phyloP scores from a whole-genome alignment of 352 stramenopile species.

The Pythium volutum region DNA sequence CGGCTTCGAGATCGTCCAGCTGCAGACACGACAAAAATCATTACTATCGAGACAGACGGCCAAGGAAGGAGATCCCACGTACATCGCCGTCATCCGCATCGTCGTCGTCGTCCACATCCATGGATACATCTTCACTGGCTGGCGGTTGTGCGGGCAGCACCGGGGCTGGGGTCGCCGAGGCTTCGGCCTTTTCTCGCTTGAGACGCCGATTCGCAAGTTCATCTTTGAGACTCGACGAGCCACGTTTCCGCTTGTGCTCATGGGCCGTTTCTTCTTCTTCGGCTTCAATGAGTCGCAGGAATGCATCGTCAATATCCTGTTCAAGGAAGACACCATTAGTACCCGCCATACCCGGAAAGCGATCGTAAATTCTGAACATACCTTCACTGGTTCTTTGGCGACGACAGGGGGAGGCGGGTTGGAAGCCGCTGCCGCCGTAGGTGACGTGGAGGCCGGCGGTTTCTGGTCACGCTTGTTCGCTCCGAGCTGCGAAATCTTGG shows the following conservation, averaged over 20 bases:
- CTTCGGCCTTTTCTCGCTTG: slow-evolving; percentile 28
- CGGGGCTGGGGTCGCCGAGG: slow-evolving; percentile 5
- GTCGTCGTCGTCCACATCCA: background rate
- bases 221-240: slow-evolving; percentile 39
- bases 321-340: background rate
- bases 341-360: too few relatives aligned
- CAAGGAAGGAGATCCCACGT: too few relatives aligned
- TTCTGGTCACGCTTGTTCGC: slow-evolving; percentile 25
- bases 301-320: slow-evolving; percentile 72
- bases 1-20: slow-evolving; percentile 75
- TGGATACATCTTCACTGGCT: background rate
- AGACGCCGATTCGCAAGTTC: slow-evolving; percentile 48
- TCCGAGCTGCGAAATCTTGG: slow-evolving; percentile 61
- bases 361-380: background rate
- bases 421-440: slow-evolving; percentile 1
- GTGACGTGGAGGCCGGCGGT: background rate
- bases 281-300: slow-evolving; percentile 69
- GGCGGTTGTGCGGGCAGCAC: background rate
- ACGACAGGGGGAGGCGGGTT: slow-evolving; percentile 16
- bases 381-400: slow-evolving; percentile 28
- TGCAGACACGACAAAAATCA: slow-evolving; percentile 11
- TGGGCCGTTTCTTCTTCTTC: slow-evolving; percentile 65
- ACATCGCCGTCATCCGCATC: slow-evolving; percentile 8
- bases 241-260: slow-evolving; percentile 47
- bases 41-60: too few relatives aligned